phyloP scores from a whole-genome alignment of 2,329 filamentous ascomycete species.

The Tolypocladium pustulatum region DNA sequence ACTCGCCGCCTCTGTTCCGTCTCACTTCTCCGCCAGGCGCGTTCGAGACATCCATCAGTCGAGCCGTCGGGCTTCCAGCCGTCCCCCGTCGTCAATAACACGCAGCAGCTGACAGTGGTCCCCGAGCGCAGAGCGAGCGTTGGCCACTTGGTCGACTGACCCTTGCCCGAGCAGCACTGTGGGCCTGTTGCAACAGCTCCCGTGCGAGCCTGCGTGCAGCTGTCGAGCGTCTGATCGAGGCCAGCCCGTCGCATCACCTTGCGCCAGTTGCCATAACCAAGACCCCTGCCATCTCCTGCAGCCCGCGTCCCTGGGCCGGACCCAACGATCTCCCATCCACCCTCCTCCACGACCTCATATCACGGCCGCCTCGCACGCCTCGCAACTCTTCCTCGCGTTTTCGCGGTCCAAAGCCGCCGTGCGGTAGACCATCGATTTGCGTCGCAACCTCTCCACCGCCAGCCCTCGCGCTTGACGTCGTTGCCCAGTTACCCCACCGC shows the following conservation, averaged over 20 bases:
- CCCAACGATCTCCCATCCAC: background rate
- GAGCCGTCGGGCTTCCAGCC: background rate
- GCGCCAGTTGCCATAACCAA: background rate
- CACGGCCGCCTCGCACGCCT: background rate
- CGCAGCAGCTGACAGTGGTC: background rate
- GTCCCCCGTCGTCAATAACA: background rate
- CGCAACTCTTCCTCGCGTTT: background rate
- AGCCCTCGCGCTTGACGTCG: conserved; percentile 18
- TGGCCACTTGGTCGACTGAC: background rate
- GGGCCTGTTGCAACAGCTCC: background rate
- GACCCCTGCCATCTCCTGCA: background rate
- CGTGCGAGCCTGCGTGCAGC: background rate
- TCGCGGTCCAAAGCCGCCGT: background rate
- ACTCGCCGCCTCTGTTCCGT: background rate
- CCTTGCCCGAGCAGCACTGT: background rate
- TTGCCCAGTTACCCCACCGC: conserved; percentile 16
- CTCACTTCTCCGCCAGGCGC: background rate
- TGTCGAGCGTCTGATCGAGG: background rate
- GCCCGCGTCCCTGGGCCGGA: background rate
- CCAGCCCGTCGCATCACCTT: background rate
- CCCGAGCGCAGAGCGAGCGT: background rate
- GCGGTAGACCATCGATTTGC: background rate
- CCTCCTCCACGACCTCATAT: background rate
- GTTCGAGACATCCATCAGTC: background rate
- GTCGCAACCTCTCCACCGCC: background rate